Evolutionary conservation across 2,329 filamentous ascomycete species (phyloP), one percentile per base, ranked within the genome.

Genomic region (Tolypocladium guangdongense): DNA sequence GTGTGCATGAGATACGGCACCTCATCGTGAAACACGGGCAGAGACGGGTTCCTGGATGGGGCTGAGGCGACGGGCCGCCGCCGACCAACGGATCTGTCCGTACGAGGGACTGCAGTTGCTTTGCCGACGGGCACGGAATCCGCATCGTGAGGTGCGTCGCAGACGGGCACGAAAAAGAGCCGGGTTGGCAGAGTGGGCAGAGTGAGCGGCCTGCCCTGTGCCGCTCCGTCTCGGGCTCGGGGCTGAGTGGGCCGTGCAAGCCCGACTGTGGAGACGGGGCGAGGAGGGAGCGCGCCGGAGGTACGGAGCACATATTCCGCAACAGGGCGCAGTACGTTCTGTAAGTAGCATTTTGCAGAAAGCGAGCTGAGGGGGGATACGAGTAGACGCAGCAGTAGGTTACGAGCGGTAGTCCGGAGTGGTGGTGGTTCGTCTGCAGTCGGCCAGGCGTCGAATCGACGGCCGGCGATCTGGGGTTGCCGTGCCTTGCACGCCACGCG

Each of bases 101-200:
- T 46, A 39, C 18, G 27, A 41, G 45, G 41, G 4, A 27, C 10
- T 12, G 43, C 43, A 20, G 16, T 11, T 32, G 43, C 43, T n/a
- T 46, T 18, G 43, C 27, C 18, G 27, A 46, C 27, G 2, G 43
- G 27, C 43, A 46, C 43, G 43, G 43, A 46, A 46, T 32, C n/a
- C 16, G 8, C 43, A 46, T 46, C 16, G 43, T 32, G 27, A 46
- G 32, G 27, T 32, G 18, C 43, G 43, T 46, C 43, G 20, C 27
- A 32, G 43, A 55, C 35, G 41, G 20, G 49, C 35, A 65, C 63
- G 63, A 65, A 56, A 63, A 65, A 55, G 56, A 60, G 54, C 49
- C 63, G 63, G 63, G 54, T 30, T 10, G 27, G 24, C 41, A 45
- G 41, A 59, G 16, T 18, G 27, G 46, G 53, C 52, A 49, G 18